Evolutionary conservation across 208 protist species (phyloP).

Genomic region (Polymyxa betae): DNA sequence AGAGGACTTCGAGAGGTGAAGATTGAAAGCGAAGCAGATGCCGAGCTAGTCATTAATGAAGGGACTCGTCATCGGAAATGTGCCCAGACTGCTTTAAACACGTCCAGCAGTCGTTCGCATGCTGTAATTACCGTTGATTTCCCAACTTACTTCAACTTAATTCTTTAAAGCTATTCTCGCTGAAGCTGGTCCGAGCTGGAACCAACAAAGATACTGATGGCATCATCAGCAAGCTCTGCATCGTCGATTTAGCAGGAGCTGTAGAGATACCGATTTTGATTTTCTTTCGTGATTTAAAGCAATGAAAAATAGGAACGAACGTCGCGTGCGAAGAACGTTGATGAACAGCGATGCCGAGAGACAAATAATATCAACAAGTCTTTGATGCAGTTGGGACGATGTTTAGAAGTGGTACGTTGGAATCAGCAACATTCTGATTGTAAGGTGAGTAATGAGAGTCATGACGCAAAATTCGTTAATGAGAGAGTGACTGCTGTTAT

Average conservation of each 20-base stretch:
- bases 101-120: not conserved
- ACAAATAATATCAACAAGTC: slow-evolving; percentile 36
- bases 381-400: slow-evolving; percentile 43
- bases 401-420: not conserved
- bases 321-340: not conserved
- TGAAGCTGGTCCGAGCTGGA: not conserved
- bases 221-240: slow-evolving; percentile 7
- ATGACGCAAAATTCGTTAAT: not conserved
- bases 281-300: not conserved
- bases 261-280: not conserved
- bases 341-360: slow-evolving; percentile 10
- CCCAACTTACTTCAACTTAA: not conserved
- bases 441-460: not conserved
- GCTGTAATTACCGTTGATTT: not conserved
- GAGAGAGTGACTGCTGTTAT: not conserved
- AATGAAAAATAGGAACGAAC: not conserved
- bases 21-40: not conserved
- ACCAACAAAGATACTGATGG: slow-evolving; percentile 8
- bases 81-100: slow-evolving; percentile 2
- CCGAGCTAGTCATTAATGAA: slow-evolving; percentile 11
- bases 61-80: not conserved
- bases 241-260: slow-evolving; percentile 41
- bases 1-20: not conserved
- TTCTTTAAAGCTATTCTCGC: not conserved
- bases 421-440: slow-evolving; percentile 9